Conservation (phyloP, 306 rosid species). For the Biancaea sappan region DNA sequence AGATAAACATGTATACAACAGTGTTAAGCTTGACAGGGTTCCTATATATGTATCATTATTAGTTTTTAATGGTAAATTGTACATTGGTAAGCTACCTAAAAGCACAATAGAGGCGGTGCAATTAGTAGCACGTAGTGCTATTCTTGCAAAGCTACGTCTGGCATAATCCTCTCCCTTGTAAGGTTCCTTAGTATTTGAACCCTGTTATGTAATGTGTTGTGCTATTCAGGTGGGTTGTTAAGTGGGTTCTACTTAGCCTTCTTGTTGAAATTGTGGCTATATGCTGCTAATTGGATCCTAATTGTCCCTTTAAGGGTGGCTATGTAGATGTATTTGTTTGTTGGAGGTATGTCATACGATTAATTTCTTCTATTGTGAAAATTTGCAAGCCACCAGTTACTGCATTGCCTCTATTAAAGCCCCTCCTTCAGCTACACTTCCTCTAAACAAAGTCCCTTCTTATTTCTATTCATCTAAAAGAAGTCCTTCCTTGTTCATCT, state of each 20-base stretch:
- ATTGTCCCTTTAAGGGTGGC: neutral
- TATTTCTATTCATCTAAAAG: no score
- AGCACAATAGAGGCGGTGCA: constrained; percentile 68
- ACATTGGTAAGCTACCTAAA: constrained; percentile 40
- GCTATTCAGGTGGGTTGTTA: neutral
- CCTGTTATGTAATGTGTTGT: neutral
- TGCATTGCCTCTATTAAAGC: neutral
- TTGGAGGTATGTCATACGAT: constrained; percentile 6
- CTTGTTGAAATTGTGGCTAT: no score
- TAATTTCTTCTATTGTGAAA: constrained; percentile 3
- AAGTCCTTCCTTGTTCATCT: no score
- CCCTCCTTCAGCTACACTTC: constrained; percentile 27
- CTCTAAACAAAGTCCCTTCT: constrained; percentile 26
- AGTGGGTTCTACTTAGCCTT: no score
- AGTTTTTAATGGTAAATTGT: constrained; percentile 62
- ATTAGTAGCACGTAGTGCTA: constrained; percentile 56
- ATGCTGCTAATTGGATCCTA: no score
- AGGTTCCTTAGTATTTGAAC: constrained; percentile 30
- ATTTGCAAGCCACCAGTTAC: constrained; percentile 39
- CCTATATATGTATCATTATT: constrained; percentile 48
- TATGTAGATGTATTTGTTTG: neutral
- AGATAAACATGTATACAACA: constrained; percentile 43
- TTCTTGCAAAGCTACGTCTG: constrained; percentile 57
- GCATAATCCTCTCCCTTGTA: constrained; percentile 40
- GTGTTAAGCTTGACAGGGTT: constrained; percentile 29